Conservation (phyloP, 164 flowering plant genomes). For the Platanus orientalis region DNA sequence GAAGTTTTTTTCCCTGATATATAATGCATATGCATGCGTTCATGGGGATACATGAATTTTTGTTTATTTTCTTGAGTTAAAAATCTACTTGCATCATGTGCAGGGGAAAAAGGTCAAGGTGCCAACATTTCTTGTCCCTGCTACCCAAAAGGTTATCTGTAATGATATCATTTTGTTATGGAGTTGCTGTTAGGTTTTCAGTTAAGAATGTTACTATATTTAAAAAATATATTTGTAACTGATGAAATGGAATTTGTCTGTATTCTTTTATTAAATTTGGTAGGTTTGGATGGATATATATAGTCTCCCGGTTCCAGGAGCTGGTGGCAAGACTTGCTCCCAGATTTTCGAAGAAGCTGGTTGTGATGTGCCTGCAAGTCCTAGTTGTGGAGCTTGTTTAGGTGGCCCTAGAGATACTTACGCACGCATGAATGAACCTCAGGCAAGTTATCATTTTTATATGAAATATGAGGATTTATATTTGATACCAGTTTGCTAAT, state of each 20-base stretch:
- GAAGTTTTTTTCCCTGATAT: too few relatives aligned
- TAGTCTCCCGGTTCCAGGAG: constrained; percentile 78
- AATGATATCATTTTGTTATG: background rate
- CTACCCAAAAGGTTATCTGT: constrained; percentile 82
- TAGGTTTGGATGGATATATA: constrained; percentile 99
- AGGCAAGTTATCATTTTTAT: constrained; percentile 39
- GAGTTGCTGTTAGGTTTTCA: constrained; percentile 2
- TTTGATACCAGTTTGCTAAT: too few relatives aligned
- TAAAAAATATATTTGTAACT: background rate
- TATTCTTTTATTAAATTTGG: constrained; percentile 1
- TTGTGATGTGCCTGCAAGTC: constrained; percentile 97
- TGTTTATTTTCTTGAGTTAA: background rate
- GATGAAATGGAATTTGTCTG: background rate
- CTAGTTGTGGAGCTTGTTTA: constrained; percentile 94
- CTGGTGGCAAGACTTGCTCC: constrained; percentile 97
- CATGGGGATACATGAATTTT: background rate
- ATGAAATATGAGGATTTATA: background rate
- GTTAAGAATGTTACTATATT: background rate
- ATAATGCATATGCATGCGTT: background rate
- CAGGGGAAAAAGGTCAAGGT: constrained; percentile 94
- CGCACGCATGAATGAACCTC: constrained; percentile 96
- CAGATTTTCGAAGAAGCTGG: constrained; percentile 99
- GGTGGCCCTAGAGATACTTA: constrained; percentile 98
- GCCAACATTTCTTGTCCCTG: constrained; percentile 96
- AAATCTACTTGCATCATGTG: constrained; percentile 3